Evolutionary conservation across 148 eudicot genomes (phyloP), one percentile per base, ranked within the genome.

Genomic region (Fagopyrum tataricum): DNA sequence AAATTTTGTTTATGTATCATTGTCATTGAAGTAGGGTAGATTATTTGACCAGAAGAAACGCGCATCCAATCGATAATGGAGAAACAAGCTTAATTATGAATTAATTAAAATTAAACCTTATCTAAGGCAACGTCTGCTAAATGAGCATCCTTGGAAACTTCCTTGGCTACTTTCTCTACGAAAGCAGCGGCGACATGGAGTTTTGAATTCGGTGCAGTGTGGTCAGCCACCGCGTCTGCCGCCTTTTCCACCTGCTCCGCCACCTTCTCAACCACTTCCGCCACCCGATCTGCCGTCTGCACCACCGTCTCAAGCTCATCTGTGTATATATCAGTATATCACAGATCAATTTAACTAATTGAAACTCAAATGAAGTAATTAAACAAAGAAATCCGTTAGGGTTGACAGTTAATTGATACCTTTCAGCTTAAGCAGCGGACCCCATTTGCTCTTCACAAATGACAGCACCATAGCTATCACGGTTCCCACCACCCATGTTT

Each of bases 81-180:
- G 4, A 48, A 2, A 48, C 17, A 48, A 5, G 14, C 4, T 21
- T 59, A 59, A 24, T 24, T 11, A 31, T 31, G 37, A 41, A 7
- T 11, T n/a, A n/a, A n/a, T n/a, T n/a, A n/a, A n/a, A n/a, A n/a
- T n/a, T 52, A 21, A 37, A 70, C 78, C 78, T 76, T 70, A 24
- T 76, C 68, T 43, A 76, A 58, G 74, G 61, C 31, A 24, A 44
- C 58, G 64, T 76, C 74, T 10, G 66, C 74, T 6, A 71, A n/a
- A 37, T 76, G 79, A 39, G 79, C 74, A 31, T 76, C 59, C 67
- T 71, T 76, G 12, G 78, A 69, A 23, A 73, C 64, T 17, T 76
- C 74, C 51, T 76, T 72, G 1, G 78, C 78, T 12, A 76, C 46
- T 56, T 70, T 58, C 23, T 72, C 70, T 9, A 76, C 56, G 4